Conservation (phyloP, 1,284 basidiomycete species). For the Naganishia cerealis region DNA sequence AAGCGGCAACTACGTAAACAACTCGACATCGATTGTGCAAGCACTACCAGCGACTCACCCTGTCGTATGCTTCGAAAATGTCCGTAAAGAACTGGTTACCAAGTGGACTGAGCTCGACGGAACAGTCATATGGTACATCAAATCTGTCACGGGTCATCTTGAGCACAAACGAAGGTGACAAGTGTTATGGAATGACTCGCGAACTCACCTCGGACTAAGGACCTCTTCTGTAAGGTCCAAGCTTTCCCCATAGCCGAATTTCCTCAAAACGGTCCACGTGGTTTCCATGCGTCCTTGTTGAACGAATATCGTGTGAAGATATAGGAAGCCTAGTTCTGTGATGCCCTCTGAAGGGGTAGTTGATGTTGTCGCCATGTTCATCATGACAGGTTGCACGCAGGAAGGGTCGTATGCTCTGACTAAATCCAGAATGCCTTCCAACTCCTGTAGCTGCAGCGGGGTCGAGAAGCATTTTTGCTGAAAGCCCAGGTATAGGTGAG, state of each 20-base stretch:
- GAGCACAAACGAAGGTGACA: background rate
- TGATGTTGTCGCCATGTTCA: conserved; percentile 36
- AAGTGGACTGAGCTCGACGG: conserved; percentile 86
- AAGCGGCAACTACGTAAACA: conserved; percentile 16
- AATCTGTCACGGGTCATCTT: conserved; percentile 60
- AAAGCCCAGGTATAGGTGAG: background rate
- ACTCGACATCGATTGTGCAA: background rate
- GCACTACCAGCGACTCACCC: conserved; percentile 58
- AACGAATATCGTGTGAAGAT: conserved; percentile 94
- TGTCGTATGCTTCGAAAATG: conserved; percentile 93
- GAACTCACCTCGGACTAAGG: conserved; percentile 72
- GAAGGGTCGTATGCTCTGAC: conserved; percentile 67
- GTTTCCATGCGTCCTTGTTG: conserved; percentile 94
- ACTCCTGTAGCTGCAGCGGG: conserved; percentile 85
- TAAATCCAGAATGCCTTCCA: conserved; percentile 85
- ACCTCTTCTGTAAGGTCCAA: conserved; percentile 84
- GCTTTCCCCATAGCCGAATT: conserved; percentile 95
- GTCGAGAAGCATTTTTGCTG: conserved; percentile 92
- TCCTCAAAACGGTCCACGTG: conserved; percentile 93
- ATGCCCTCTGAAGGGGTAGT: conserved; percentile 62
- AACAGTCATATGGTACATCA: conserved; percentile 88
- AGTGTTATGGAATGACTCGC: background rate
- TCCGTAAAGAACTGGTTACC: conserved; percentile 98
- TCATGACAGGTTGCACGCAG: conserved; percentile 48
- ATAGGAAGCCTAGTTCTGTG: conserved; percentile 90